phyloP scores from a whole-genome alignment of 2,329 filamentous ascomycete genomes.

The Phialophora tarda region DNA sequence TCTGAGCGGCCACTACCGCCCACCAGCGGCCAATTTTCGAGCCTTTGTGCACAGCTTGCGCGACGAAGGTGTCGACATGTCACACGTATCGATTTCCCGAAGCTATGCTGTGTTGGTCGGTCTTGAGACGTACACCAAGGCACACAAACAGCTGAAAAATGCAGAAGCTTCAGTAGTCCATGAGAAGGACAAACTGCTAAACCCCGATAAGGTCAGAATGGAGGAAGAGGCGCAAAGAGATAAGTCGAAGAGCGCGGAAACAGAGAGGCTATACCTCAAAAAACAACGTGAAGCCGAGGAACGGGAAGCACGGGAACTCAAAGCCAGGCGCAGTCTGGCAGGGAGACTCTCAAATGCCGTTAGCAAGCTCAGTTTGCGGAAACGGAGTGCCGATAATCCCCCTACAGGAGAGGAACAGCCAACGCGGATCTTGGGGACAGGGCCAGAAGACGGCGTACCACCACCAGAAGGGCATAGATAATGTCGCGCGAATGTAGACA shows the following conservation, averaged over 20 bases:
- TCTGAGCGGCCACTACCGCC: constrained; percentile 47
- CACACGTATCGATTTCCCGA: constrained; percentile 76
- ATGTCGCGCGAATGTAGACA: neutral
- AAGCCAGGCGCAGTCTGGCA: constrained; percentile 19
- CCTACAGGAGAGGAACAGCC: constrained; percentile 4
- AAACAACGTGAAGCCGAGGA: constrained; percentile 30
- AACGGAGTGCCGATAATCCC: constrained; percentile 7
- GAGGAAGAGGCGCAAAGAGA: constrained; percentile 58
- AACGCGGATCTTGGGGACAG: constrained; percentile 36
- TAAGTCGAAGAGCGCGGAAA: constrained; percentile 66
- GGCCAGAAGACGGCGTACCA: constrained; percentile 42
- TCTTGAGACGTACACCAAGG: constrained; percentile 77
- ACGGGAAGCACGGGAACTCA: constrained; percentile 17
- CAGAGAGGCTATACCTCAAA: constrained; percentile 59
- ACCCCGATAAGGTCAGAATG: constrained; percentile 62
- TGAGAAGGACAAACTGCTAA: constrained; percentile 64
- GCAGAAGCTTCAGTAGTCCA: constrained; percentile 58
- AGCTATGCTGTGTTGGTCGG: constrained; percentile 83
- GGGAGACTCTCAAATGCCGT: constrained; percentile 25
- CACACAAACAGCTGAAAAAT: constrained; percentile 68
- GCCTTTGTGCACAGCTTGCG: constrained; percentile 77
- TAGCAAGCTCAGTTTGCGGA: constrained; percentile 14
- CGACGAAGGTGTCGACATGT: constrained; percentile 77
- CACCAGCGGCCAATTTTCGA: constrained; percentile 78
- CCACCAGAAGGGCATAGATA: constrained; percentile 39